These are phyloP conservation scores for Typha latifolia DNA, from an alignment of 176 grass and related monocot species.

Conservation along the genomic window DNA sequence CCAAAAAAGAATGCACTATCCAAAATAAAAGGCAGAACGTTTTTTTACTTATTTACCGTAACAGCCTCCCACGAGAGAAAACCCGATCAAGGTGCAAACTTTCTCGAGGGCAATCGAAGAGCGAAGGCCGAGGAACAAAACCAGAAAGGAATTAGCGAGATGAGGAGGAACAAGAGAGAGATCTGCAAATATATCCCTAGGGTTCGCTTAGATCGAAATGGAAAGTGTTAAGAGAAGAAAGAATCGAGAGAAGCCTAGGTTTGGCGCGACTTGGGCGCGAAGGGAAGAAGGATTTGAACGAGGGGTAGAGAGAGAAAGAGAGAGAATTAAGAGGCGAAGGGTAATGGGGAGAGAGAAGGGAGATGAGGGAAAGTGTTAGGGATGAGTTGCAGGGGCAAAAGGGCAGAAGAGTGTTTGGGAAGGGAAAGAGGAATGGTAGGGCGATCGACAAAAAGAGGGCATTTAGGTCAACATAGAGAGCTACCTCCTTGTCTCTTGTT, in stretches of 20 bases:
- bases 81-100: background rate
- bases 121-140: background rate
- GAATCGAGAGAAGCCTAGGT: background rate
- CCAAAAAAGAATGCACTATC: too few species aligned
- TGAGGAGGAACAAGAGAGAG: background rate
- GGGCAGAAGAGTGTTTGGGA: slow-evolving; percentile 23
- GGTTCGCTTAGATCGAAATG: background rate
- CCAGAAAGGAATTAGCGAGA: slow-evolving; percentile 1
- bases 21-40: too few species aligned
- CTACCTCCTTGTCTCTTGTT: background rate
- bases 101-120: background rate
- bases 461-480: slow-evolving; percentile 44
- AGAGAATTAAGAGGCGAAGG: slow-evolving; percentile 5
- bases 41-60: too few species aligned
- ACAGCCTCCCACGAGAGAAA: background rate
- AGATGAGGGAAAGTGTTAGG: background rate
- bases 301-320: slow-evolving; percentile 16
- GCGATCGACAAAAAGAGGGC: slow-evolving; percentile 24
- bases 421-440: slow-evolving; percentile 1
- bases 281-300: slow-evolving; percentile 37
- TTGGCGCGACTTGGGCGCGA: slow-evolving; percentile 20
- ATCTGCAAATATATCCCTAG: background rate
- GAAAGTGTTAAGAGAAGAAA: background rate
- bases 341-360: slow-evolving; percentile 13
- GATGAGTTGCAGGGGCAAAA: slow-evolving; percentile 2